Evolutionary conservation across 208 protist species (phyloP).

Genomic region (Trypanosoma boissoni): DNA sequence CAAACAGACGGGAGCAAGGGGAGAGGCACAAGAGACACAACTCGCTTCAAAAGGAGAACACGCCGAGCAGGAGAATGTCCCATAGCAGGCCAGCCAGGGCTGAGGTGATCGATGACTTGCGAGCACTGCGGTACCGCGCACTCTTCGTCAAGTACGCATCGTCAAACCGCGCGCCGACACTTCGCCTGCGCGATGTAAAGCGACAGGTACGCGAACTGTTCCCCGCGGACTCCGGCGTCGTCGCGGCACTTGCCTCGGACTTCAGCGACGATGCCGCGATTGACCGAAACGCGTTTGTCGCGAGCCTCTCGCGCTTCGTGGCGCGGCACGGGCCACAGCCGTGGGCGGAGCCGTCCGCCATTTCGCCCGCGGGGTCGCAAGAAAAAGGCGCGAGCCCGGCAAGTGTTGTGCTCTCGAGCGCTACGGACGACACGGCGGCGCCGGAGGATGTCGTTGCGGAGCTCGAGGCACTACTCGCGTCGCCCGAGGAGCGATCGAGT

Average conservation of each 20-base stretch:
- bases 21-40: too few relatives aligned
- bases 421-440: not conserved
- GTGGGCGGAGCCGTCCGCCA: conserved; percentile 35
- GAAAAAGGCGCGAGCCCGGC: not conserved
- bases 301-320: conserved; percentile 49
- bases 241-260: conserved; percentile 32
- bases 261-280: conserved; percentile 23
- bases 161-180: conserved; percentile 17
- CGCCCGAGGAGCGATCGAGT: not conserved
- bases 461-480: conserved; percentile 13
- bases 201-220: conserved; percentile 48
- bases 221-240: conserved; percentile 57
- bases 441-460: conserved; percentile 14
- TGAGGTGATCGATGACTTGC: conserved; percentile 43
- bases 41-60: too few relatives aligned
- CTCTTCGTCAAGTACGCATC: conserved; percentile 86
- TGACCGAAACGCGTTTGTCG: conserved; percentile 52
- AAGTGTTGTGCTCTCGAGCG: not conserved
- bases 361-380: not conserved
- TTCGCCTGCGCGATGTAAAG: conserved; percentile 43
- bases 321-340: conserved; percentile 42
- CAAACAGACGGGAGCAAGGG: not conserved
- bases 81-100: too few relatives aligned
- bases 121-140: conserved; percentile 57
- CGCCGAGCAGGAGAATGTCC: too few relatives aligned